Percentiles rank a stretch among this genome's conserved stretches.
These are phyloP conservation scores for Pythium vanterpoolii DNA, from an alignment of 352 stramenopile genomes.

Conservation along the genomic window DNA sequence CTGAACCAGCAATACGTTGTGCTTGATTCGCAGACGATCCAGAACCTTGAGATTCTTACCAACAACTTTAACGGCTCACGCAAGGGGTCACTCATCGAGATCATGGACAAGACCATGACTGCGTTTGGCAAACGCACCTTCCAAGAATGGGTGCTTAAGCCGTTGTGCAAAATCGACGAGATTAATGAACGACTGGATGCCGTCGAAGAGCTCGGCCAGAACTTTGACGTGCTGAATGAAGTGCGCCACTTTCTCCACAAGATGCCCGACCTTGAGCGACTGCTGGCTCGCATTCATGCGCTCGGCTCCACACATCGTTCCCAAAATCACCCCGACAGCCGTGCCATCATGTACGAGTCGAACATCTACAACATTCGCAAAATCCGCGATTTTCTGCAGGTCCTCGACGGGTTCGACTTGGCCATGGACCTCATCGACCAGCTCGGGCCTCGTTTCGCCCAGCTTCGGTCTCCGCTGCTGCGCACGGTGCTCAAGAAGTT, in stretches of 20 bases:
- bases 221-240: constrained; percentile 70
- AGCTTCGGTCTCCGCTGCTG: constrained; percentile 55
- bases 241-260: constrained; percentile 84
- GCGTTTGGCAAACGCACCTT: constrained; percentile 95
- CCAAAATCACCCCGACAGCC: constrained; percentile 91
- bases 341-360: constrained; percentile 98
- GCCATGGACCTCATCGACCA: constrained; percentile 81
- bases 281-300: constrained; percentile 95
- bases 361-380: constrained; percentile 97
- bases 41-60: constrained; percentile 95
- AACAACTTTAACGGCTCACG: constrained; percentile 91
- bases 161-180: constrained; percentile 91
- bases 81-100: constrained; percentile 90
- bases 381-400: constrained; percentile 91
- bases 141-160: constrained; percentile 95
- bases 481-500: constrained; percentile 51
- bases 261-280: constrained; percentile 95
- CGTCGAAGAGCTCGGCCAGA: constrained; percentile 92
- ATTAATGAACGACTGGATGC: constrained; percentile 96
- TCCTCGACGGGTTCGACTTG: constrained; percentile 89
- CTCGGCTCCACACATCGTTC: constrained; percentile 88
- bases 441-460: constrained; percentile 67
- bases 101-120: constrained; percentile 89
- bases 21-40: constrained; percentile 95
- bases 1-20: constrained; percentile 89